Base-by-base conservation (phyloP, 768 basidiomycete species). In the Udeniomyces megalosporus region DNA sequence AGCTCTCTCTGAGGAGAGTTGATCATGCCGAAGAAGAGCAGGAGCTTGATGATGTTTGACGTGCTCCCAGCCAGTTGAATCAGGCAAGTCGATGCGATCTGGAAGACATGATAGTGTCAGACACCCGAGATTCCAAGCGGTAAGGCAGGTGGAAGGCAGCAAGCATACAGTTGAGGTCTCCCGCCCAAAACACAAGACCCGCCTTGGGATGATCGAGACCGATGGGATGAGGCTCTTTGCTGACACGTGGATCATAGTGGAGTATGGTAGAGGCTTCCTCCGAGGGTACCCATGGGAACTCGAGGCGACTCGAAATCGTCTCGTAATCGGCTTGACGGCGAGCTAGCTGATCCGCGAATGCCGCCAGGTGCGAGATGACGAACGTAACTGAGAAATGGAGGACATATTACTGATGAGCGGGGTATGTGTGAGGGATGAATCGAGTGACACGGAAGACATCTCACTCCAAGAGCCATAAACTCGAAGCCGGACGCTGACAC, bases 81-180 rank as follows among this genome's bases (percentile, higher is more conserved):
- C 58, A 22, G 58, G 48, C 4, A 60, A 32, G 32, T 60, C 48
- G 48, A 60, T 46, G 3, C 58, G 58, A 38, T 60, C 58, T 60
- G 46, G 20, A 14, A 14, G 10, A 32, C 15, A 58, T 10, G 12
- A 32, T 2, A n/a, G 26, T 7, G 12, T 17, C n/a, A 8, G 17
- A 8, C 38, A 8, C 8, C 17, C 47, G 15, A 14, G 14, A 7
- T 12, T 2, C 20, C 31, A 8, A 34, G 14, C 1, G 20, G 24
- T 11, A 20, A 31, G 1, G 20, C 31, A 6, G 26, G 31, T 12
- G 15, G 6, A 8, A 17, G 7, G 5, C 31, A 12, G 31, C 31
- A 8, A 5, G 51, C 58, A 14, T 10, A 60, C 58, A 60, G 48
- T 60, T 60, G 32, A 60, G 20, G 17, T 60, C 58, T 14, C 58